These are phyloP conservation scores for Plectosphaerella cucumerina DNA, from an alignment of 2,329 filamentous ascomycete genomes.

Conservation along the genomic window DNA sequence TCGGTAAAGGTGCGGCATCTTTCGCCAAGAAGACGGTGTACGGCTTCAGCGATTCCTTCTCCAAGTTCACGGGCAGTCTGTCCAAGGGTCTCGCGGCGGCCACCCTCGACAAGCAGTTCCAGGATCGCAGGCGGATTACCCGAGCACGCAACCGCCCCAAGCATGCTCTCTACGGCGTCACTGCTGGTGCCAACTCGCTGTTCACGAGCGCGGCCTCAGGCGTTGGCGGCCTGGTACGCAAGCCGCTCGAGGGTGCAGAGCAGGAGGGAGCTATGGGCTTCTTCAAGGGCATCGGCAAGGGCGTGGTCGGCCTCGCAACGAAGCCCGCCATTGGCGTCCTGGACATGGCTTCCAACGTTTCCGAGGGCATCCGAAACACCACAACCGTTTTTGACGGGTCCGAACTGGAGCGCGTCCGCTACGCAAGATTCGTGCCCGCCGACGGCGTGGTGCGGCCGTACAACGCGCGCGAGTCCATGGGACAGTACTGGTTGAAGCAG, in stretches of 20 bases:
- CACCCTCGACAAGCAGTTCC: constrained; percentile 97
- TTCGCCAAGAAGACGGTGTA: constrained; percentile 99
- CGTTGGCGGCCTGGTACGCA: constrained; percentile 86
- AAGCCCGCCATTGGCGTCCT: constrained; percentile 97
- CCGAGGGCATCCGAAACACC: constrained; percentile 96
- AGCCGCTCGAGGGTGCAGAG: constrained; percentile 92
- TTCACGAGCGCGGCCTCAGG: constrained; percentile 90
- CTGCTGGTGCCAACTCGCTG: constrained; percentile 90
- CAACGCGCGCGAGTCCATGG: constrained; percentile 88
- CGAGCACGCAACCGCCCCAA: constrained; percentile 91
- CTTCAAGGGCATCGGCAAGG: constrained; percentile 96
- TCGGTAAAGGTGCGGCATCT: constrained; percentile 92
- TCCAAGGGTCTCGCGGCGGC: constrained; percentile 94
- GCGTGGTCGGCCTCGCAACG: constrained; percentile 87
- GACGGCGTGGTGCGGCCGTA: constrained; percentile 95
- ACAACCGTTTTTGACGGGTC: constrained; percentile 96
- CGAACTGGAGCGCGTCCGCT: constrained; percentile 89
- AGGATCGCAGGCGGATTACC: constrained; percentile 91
- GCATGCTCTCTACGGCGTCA: constrained; percentile 94
- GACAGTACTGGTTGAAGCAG: constrained; percentile 98
- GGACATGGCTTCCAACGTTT: constrained; percentile 94
- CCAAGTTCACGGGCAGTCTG: constrained; percentile 95
- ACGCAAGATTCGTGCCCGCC: constrained; percentile 84
- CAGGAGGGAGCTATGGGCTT: constrained; percentile 92
- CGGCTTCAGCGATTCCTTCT: constrained; percentile 94